Base-by-base conservation (phyloP, 345 rosid species). In the Nephelium lappaceum region DNA sequence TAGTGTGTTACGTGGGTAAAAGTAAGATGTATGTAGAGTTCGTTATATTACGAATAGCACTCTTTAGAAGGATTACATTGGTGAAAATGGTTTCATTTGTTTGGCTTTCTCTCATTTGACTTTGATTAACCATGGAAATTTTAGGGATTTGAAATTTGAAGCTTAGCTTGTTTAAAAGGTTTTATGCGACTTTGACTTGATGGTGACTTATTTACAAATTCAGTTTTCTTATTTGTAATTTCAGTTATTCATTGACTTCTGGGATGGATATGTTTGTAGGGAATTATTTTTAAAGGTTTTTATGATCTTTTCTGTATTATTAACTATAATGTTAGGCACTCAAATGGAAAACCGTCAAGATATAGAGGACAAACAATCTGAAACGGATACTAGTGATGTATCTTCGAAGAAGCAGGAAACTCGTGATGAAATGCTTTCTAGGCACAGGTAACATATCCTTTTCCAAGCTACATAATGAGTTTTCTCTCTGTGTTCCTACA, bases 341-440 rank as follows among this genome's bases (percentile, higher is more conserved):
- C 47, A 36, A 82, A 90, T 91, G 94, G 81, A 87, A 39, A 89
- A 83, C 27, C 53, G 79, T 64, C 76, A 62, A 60, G 90, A 75
- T 67, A 57, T 39, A 16, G 82, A 77, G 27, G 81, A 66, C 47
- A 64, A 61, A 23, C 75, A 65, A 71, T 57, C 86, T 16, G 90
- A 80, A 21, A 78, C 51, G n/a, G 43, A 65, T 27, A 53, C 74
- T 25, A 80, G 67, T 12, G 63, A 71, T 71, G 85, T 82, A 72
- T 79, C 83, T 69, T 72, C 64, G 62, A 73, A 66, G 71, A 75
- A 79, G 69, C 80, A 72, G 62, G 93, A 88, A 83, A 83, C 84
- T 64, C 81, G 89, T 14, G 90, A 88, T 79, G 95, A 89, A 82
- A 86, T 91, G 86, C 92, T 89, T 42, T 83, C 89, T 53, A 83